Evolutionary conservation across 306 rosid species (phyloP), one percentile per base, ranked within the genome.

Genomic region (Pueraria montana): DNA sequence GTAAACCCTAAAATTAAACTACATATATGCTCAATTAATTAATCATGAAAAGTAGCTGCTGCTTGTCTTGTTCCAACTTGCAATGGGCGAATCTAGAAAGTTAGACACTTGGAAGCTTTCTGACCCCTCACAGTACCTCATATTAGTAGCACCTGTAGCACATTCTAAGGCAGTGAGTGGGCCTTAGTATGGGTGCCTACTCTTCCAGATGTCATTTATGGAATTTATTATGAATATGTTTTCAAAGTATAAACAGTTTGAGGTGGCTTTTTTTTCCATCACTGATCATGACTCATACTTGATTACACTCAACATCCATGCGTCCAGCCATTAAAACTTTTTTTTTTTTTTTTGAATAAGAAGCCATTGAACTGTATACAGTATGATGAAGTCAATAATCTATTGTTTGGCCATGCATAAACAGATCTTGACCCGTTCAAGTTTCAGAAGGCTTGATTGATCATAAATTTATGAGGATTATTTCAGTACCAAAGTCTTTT

Each of bases 141-240:
- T 11, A 69, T 64, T 26, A 72, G 26, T 0, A 49, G 59, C 74
- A 77, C 53, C 30, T 78, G 70, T 55, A 52, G 36, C 71, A 26
- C 56, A 79, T 72, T 73, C 81, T 79, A 64, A 72, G 77, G 46
- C 18, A 20, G 82, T 80, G 90, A 20, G 82, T 80, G 90, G 90
- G 80, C 77, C 88, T 52, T 74, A 1, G 23, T 78, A 76, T 72
- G 78, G 82, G 73, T 80, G 62, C 80, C 66, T 70, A 53, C 53
- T 64, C 48, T 42, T 66, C 38, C 69, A 77, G 32, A 55, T 53
- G 78, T 72, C 83, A 77, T 34, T 72, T 63, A 81, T 81, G 62
- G 38, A 74, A 80, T 84, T 80, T 80, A 76, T 50, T 81, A 50
- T 71, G 27, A 59, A 36, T 6, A 70, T 56, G 21, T 5, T 69